A percentile compares a stretch with the other conserved stretches of the same genome.
These are phyloP conservation scores for Ilex aquifolium DNA, from an alignment of 257 asterid species.

Conservation along the genomic window DNA sequence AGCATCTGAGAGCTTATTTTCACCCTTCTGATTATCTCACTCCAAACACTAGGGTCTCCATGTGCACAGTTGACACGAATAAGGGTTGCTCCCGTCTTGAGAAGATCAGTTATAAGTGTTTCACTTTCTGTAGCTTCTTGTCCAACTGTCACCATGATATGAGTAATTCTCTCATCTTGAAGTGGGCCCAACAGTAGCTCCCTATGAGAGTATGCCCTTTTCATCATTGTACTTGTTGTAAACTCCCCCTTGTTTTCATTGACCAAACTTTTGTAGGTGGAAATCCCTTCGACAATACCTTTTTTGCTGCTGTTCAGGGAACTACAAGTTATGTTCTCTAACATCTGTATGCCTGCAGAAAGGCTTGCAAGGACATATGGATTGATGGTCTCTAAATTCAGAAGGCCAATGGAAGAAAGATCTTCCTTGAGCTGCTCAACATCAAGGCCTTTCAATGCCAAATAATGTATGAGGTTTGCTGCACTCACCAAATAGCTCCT, in stretches of 20 bases:
- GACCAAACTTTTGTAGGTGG: slow-evolving; percentile 21
- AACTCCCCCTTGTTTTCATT: slow-evolving; percentile 32
- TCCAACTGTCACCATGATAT: slow-evolving; percentile 74
- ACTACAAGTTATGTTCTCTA: slow-evolving; percentile 31
- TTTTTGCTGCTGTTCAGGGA: slow-evolving; percentile 17
- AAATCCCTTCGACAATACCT: slow-evolving; percentile 22
- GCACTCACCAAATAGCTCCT: slow-evolving; percentile 54
- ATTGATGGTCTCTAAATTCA: slow-evolving; percentile 44
- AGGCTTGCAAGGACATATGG: slow-evolving; percentile 63
- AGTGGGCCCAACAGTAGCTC: slow-evolving; percentile 47
- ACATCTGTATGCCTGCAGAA: slow-evolving; percentile 47
- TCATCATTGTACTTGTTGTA: slow-evolving; percentile 35
- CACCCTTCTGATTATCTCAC: slow-evolving; percentile 41
- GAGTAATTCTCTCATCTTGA: slow-evolving; percentile 40
- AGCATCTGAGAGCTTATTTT: slow-evolving; percentile 45
- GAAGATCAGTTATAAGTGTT: slow-evolving; percentile 37
- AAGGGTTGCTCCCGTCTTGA: slow-evolving; percentile 50
- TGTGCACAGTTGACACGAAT: slow-evolving; percentile 78
- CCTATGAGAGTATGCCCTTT: slow-evolving; percentile 32
- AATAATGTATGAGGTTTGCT: slow-evolving; percentile 51
- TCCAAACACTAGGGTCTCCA: slow-evolving; percentile 56
- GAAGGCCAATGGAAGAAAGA: slow-evolving; percentile 51
- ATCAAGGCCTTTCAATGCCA: slow-evolving; percentile 57
- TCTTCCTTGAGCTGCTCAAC: slow-evolving; percentile 46
- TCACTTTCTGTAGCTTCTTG: slow-evolving; percentile 49